Conservation (phyloP, 371 early-diverging fungal genomes). For the Mucor mucedo region DNA sequence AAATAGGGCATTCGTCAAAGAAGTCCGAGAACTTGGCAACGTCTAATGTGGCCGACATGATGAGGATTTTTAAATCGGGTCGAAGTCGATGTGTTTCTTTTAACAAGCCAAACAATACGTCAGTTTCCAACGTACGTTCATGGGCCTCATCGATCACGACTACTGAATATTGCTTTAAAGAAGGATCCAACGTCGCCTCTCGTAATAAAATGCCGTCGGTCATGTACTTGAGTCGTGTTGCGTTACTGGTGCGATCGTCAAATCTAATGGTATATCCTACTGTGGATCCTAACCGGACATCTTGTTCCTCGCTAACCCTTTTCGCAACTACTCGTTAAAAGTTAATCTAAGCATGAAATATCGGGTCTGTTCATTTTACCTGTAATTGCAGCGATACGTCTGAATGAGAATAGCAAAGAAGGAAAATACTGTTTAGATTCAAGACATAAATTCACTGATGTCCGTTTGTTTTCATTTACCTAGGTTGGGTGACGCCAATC, state of each 20-base stretch:
- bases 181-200: slow-evolving; percentile 72
- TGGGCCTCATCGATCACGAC: slow-evolving; percentile 96
- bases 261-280: slow-evolving; percentile 93
- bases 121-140: slow-evolving; percentile 93
- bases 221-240: slow-evolving; percentile 84
- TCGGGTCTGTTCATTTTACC: slow-evolving; percentile 23
- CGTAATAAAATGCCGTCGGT: slow-evolving; percentile 94
- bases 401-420: slow-evolving; percentile 17
- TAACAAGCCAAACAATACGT: slow-evolving; percentile 88
- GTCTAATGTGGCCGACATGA: slow-evolving; percentile 88
- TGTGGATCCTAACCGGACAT: slow-evolving; percentile 56
- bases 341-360: too few species aligned
- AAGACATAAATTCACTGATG: too few species aligned
- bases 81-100: slow-evolving; percentile 61
- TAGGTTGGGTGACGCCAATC: slow-evolving; percentile 79
- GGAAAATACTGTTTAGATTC: background rate
- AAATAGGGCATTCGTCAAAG: slow-evolving; percentile 81
- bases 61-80: slow-evolving; percentile 69
- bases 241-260: slow-evolving; percentile 63
- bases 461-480: slow-evolving; percentile 39
- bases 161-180: slow-evolving; percentile 67
- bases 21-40: slow-evolving; percentile 76
- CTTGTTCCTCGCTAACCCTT: slow-evolving; percentile 80
- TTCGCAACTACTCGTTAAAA: slow-evolving; percentile 66
- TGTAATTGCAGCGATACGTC: slow-evolving; percentile 92